These are phyloP conservation scores for Thinopyrum elongatum DNA, from an alignment of 176 grass and related monocot species.

Conservation along the genomic window DNA sequence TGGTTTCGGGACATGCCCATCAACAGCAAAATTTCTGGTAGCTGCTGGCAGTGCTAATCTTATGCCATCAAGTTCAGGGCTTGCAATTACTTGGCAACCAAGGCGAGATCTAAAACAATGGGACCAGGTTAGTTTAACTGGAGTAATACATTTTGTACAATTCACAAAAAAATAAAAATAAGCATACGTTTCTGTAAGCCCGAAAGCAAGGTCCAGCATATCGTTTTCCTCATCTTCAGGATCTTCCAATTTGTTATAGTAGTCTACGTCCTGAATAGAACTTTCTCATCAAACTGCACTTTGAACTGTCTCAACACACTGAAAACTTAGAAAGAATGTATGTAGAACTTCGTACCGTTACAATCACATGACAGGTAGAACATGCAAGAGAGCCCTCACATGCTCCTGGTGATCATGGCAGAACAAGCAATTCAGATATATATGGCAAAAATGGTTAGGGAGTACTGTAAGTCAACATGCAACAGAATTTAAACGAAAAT, in stretches of 20 bases:
- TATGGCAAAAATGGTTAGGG: neutral
- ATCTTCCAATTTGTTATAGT: slow-evolving; percentile 91
- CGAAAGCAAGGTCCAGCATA: slow-evolving; percentile 97
- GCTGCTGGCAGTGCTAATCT: slow-evolving; percentile 69
- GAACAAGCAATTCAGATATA: slow-evolving; percentile 21
- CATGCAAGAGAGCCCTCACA: slow-evolving; percentile 95
- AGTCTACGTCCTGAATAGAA: slow-evolving; percentile 63
- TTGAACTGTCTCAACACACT: slow-evolving; percentile 9
- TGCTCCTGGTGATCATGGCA: slow-evolving; percentile 54
- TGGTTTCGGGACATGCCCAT: slow-evolving; percentile 70
- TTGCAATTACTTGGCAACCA: slow-evolving; percentile 88
- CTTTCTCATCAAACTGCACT: slow-evolving; percentile 34
- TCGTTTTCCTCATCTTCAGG: slow-evolving; percentile 95
- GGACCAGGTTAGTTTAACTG: slow-evolving; percentile 3
- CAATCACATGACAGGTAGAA: slow-evolving; percentile 94
- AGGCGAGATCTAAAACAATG: slow-evolving; percentile 72
- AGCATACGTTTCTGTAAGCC: slow-evolving; percentile 72
- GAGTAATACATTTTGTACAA: slow-evolving; percentile 6
- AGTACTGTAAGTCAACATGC: neutral
- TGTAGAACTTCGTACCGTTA: slow-evolving; percentile 58
- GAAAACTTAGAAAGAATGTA: neutral
- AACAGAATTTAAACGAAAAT: slow-evolving; percentile 9
- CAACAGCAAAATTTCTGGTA: slow-evolving; percentile 65
- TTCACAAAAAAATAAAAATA: slow-evolving; percentile 9
- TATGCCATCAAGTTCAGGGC: slow-evolving; percentile 84